phyloP scores from a whole-genome alignment of 805 yeast species.

The Myxozyma monticola region DNA sequence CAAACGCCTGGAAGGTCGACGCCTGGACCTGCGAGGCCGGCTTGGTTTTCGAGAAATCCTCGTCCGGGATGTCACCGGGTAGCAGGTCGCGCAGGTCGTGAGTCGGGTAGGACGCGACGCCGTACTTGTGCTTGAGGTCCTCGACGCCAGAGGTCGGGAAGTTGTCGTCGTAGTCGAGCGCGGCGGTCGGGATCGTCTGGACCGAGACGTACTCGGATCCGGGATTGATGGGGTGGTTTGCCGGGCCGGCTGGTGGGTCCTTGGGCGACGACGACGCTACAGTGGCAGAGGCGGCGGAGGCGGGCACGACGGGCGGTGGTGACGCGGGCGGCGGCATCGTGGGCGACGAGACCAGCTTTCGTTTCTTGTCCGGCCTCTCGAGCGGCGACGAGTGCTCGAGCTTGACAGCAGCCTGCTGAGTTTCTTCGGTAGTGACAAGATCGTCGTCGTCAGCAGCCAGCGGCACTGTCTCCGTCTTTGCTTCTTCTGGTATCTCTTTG shows the following conservation, averaged over 20 bases:
- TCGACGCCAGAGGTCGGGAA: constrained; percentile 67
- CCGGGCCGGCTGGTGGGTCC: background rate
- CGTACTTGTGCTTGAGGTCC: constrained; percentile 70
- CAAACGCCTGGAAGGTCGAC: constrained; percentile 77
- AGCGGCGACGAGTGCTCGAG: too few species aligned
- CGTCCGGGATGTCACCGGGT: constrained; percentile 87
- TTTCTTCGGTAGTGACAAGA: too few species aligned
- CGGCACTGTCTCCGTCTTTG: too few species aligned
- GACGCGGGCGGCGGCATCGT: background rate
- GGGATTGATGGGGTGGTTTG: constrained; percentile 13
- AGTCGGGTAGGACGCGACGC: constrained; percentile 87
- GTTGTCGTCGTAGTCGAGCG: constrained; percentile 18
- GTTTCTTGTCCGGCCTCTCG: too few species aligned
- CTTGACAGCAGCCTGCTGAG: too few species aligned
- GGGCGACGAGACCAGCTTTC: too few species aligned
- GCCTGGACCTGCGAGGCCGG: constrained; percentile 91
- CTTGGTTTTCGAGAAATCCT: constrained; percentile 79
- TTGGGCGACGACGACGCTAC: background rate
- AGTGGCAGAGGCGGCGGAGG: background rate
- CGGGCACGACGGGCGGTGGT: background rate
- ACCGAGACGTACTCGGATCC: constrained; percentile 29
- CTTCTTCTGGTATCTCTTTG: too few species aligned
- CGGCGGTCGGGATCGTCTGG: constrained; percentile 27
- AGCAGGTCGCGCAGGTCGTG: constrained; percentile 69
- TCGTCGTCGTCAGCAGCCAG: too few species aligned